Percentiles rank a stretch among this genome's conserved stretches.
Evolutionary conservation across 192 early-diverging fungal species (phyloP).

Genomic region (Podochytrium sp.): DNA sequence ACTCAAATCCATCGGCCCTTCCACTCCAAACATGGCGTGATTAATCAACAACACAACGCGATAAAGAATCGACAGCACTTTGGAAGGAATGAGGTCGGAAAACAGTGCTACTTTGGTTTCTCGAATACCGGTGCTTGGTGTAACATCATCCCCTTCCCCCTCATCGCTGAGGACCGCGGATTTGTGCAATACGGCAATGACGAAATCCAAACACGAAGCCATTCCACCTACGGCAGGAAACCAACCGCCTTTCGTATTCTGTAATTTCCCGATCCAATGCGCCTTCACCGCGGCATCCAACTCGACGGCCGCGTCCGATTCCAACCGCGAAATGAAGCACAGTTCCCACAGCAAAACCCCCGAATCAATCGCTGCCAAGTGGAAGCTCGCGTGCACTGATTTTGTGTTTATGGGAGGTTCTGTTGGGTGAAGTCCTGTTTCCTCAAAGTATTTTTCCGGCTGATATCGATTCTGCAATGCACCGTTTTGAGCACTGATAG

Average conservation of each 20-base stretch:
- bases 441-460: not conserved
- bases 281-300: not conserved
- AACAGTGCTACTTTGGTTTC: conserved; percentile 7
- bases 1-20: not conserved
- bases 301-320: not conserved
- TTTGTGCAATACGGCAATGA: not conserved
- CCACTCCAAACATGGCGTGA: conserved; percentile 5
- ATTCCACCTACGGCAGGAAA: conserved; percentile 21
- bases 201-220: not conserved
- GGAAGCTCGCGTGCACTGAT: conserved; percentile 3
- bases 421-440: conserved; percentile 14
- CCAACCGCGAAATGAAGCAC: conserved; percentile 1
- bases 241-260: conserved; percentile 6
- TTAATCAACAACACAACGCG: conserved; percentile 14
- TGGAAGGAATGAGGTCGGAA: conserved; percentile 8
- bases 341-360: conserved; percentile 18
- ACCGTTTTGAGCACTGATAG: not conserved
- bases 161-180: not conserved
- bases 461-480: not conserved
- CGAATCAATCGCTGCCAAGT: not conserved
- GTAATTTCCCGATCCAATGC: not conserved
- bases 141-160: not conserved
- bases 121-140: not conserved
- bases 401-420: not conserved
- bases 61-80: conserved; percentile 3